Base-by-base conservation (phyloP, 2,329 filamentous ascomycete genomes). In the Apiospora kogelbergensis region DNA sequence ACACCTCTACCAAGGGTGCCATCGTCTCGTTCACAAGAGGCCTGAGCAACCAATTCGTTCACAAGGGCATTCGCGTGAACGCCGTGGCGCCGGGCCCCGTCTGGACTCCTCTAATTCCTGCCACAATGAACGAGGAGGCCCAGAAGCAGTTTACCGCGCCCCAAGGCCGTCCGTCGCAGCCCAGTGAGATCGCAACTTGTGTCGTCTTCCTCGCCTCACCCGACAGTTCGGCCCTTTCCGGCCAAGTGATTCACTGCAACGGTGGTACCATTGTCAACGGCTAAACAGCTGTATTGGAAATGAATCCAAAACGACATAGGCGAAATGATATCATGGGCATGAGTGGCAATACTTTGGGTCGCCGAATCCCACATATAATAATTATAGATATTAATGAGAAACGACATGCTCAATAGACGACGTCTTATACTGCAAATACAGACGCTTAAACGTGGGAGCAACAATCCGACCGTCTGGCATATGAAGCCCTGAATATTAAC, bases 11-110 rank as follows among this genome's bases (percentile, higher is more conserved):
- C 33, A 93, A 93, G 78, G 93, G 92, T 44, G 93, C 92, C 67
- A 91, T 96, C 72, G 81, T 95, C 3, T 87, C 93, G 2, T 96
- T 96, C 80, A 95, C 93, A 0, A 89, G 93, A 44, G 92, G 87
- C 0, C 82, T 96, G 30, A 91, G 89, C 69, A 95, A 95, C 78
- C 92, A 95, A 78, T 90, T 90, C 73, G 81, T 94, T 33, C 78
- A 81, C 71, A 90, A 90, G 72, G 93, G 92, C 3, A 94, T 96
- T 74, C 80, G 77, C 4, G 82, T 84, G 69, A 84, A 84, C 68
- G 81, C 81, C 10, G 75, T 97, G 2, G 93, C 91, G 15, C 93
- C 93, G 0, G 93, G 93, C 0, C 91, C 93, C 66, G 91, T 94
- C 20, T 94, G 91, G 91, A 93, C 91, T 0, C 91, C 92, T 0